Evolutionary conservation across 345 rosid genomes (phyloP), one percentile per base, ranked within the genome.

Genomic region (Conringia planisiliqua): DNA sequence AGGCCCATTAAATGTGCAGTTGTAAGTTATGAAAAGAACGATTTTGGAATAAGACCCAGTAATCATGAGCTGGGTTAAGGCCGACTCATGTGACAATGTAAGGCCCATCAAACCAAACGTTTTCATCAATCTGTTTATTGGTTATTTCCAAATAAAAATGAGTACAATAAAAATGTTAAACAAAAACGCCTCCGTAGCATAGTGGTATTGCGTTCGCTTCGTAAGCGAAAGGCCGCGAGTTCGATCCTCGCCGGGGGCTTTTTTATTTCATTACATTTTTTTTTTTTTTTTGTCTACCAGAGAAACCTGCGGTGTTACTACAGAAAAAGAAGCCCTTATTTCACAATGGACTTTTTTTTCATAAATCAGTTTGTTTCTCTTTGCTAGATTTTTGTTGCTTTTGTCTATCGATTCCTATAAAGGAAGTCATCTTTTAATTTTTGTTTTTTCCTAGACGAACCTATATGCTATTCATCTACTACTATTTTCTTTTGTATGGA

Each of bases 141-240:
- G 27, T 12, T 20, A 3, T 0, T 2, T 2, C 3, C 1, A 4
- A 18, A 18, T 55, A 29, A 29, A 36, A 2, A 60, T 2, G 0
- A 0, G 3, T 0, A 11, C 3, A 6, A 6, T 11, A 3, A 22
- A 4, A 13, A 0, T 0, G 0, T 0, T 3, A 9, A 40, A 2
- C 36, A 62, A 62, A 62, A 42, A 50, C 1, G 90, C 89, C 86
- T 89, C 83, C 84, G 88, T 91, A 91, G 96, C 97, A 94, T 91
- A 89, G 97, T 94, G 97, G 95, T 85, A 88, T 90, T 91, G 98
- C 93, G 95, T 94, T 94, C 97, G 93, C 96, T 91, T 91, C 95
- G 96, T 94, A 94, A 94, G 97, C 93, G 95, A 94, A 90, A 90
- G 98, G 95, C 81, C 98, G 93, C 83, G 97, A 94, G 95, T 90